These are phyloP conservation scores for Diphasiastrum complanatum DNA, from an alignment of 83 land plant genomes.

Conservation along the genomic window DNA sequence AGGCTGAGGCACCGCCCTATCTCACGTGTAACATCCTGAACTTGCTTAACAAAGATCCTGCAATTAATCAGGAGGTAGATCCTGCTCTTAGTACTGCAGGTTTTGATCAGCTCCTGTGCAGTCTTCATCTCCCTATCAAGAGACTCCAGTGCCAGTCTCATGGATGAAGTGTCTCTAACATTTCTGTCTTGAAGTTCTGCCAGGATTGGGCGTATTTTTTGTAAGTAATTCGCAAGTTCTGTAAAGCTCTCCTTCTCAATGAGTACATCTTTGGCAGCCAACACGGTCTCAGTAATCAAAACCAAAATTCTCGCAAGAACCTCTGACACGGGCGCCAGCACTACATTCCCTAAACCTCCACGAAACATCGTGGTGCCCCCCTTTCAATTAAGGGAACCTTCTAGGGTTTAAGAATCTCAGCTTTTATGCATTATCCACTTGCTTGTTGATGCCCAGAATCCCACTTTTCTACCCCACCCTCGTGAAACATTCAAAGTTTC, in stretches of 20 bases:
- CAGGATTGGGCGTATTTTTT: slow-evolving; percentile 41
- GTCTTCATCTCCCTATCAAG: slow-evolving; percentile 33
- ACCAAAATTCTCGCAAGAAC: slow-evolving; percentile 39
- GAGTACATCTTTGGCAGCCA: slow-evolving; percentile 47
- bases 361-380: too few relatives aligned
- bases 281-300: slow-evolving; percentile 24
- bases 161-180: slow-evolving; percentile 25
- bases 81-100: slow-evolving; percentile 45
- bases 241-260: slow-evolving; percentile 48
- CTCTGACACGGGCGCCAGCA: slow-evolving; percentile 47
- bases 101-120: slow-evolving; percentile 33
- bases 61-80: slow-evolving; percentile 52
- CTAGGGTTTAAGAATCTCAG: too few relatives aligned
- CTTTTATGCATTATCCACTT: too few relatives aligned
- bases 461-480: too few relatives aligned
- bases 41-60: slow-evolving; percentile 31
- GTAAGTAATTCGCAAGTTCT: slow-evolving; percentile 39
- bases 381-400: too few relatives aligned
- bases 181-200: slow-evolving; percentile 38
- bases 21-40: slow-evolving; percentile 48
- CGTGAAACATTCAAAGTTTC: too few relatives aligned
- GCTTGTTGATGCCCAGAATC: too few relatives aligned
- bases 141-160: slow-evolving; percentile 32
- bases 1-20: slow-evolving; percentile 53
- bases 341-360: slow-evolving; percentile 31